phyloP scores from a whole-genome alignment of 208 protist species.

The Wallacemonas rigidus region DNA sequence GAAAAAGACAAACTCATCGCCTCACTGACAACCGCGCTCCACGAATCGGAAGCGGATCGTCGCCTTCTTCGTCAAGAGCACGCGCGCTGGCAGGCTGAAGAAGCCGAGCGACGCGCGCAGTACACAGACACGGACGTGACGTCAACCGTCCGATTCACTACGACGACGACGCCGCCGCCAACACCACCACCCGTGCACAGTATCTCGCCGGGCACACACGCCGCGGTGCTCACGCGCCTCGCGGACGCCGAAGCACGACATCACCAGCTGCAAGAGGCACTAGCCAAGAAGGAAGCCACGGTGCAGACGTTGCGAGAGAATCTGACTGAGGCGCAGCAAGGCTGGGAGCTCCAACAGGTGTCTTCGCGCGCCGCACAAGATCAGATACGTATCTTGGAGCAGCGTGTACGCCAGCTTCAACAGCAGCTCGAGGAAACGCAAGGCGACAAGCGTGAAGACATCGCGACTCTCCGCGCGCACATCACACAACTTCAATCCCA shows the following conservation, averaged over 20 bases:
- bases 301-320: constrained; percentile 11
- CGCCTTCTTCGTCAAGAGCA: constrained; percentile 1
- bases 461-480: constrained; percentile 35
- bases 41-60: constrained; percentile 12
- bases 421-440: constrained; percentile 36
- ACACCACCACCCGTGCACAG: not conserved
- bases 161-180: not conserved
- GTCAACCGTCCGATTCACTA: not conserved
- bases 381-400: constrained; percentile 6
- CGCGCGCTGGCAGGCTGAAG: constrained; percentile 12
- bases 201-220: constrained; percentile 12
- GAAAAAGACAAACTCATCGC: constrained; percentile 37
- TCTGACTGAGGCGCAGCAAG: not conserved
- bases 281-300: constrained; percentile 27
- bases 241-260: constrained; percentile 18
- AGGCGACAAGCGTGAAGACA: constrained; percentile 35
- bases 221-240: not conserved
- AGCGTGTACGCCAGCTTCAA: constrained; percentile 29
- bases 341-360: constrained; percentile 11
- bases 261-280: constrained; percentile 13
- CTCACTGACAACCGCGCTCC: constrained; percentile 16
- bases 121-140: not conserved
- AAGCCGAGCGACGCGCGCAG: not conserved
- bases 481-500: constrained; percentile 39
- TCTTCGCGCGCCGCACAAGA: not conserved